Conservation (phyloP, 345 rosid genomes). For the Melaleuca quinquenervia region DNA sequence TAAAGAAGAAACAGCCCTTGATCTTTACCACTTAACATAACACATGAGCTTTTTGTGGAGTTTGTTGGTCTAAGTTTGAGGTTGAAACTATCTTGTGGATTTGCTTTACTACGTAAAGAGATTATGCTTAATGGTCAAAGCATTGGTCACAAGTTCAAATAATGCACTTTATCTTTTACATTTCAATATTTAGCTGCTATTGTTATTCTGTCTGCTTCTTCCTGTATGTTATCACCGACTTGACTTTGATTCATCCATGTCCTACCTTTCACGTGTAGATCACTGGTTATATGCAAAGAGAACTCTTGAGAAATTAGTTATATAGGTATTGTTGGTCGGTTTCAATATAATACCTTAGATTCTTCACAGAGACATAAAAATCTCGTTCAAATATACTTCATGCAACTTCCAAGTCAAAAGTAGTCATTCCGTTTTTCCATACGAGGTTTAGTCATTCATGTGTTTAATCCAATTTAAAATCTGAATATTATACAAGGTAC, state of each 20-base stretch:
- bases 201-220: neutral
- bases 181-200: too few species aligned
- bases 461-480: neutral
- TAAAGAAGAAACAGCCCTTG: too few species aligned
- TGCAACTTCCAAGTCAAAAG: neutral
- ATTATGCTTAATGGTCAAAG: too few species aligned
- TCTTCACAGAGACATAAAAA: neutral
- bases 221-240: neutral
- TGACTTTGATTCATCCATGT: neutral
- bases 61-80: too few species aligned
- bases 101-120: too few species aligned
- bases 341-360: neutral
- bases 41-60: too few species aligned
- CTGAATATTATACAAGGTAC: neutral
- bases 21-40: too few species aligned
- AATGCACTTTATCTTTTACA: too few species aligned
- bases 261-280: neutral
- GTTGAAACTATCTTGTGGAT: too few species aligned
- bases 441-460: neutral
- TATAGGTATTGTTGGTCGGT: neutral
- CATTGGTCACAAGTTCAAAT: too few species aligned
- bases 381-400: neutral
- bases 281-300: neutral
- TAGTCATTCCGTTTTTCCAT: neutral
- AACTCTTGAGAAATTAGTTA: neutral